Evolutionary conservation across 768 basidiomycete species (phyloP).

Genomic region (Psilocybe cubensis): DNA sequence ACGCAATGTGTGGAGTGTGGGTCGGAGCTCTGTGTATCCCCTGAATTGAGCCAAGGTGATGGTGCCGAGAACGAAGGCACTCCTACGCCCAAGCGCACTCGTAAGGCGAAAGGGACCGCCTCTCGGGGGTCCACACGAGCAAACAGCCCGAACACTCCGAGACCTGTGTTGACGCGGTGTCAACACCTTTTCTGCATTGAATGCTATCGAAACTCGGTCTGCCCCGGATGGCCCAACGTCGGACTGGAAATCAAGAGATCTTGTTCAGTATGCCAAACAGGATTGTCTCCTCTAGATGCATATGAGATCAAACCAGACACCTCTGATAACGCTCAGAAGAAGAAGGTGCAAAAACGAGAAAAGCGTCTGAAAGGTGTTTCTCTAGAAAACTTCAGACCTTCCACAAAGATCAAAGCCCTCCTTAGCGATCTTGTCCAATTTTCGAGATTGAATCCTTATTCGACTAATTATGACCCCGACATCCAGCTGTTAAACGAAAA

Average conservation of each 20-base stretch:
- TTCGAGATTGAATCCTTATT: constrained; percentile 85
- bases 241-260: constrained; percentile 54
- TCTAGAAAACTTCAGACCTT: constrained; percentile 67
- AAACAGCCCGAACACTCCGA: constrained; percentile 66
- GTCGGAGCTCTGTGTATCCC: constrained; percentile 63
- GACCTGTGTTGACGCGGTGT: constrained; percentile 85
- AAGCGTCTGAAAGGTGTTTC: constrained; percentile 60
- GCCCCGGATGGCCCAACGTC: constrained; percentile 80
- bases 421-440: constrained; percentile 79
- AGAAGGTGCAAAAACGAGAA: constrained; percentile 67
- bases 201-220: constrained; percentile 85
- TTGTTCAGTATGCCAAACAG: constrained; percentile 81
- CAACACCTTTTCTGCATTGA: constrained; percentile 90
- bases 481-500: constrained; percentile 78
- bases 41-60: constrained; percentile 51
- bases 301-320: constrained; percentile 78
- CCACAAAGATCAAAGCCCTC: constrained; percentile 88
- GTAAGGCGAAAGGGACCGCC: constrained; percentile 51
- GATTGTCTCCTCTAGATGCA: constrained; percentile 71
- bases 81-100: constrained; percentile 44
- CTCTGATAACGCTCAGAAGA: constrained; percentile 53
- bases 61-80: constrained; percentile 53
- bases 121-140: constrained; percentile 78
- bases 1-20: constrained; percentile 92
- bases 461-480: constrained; percentile 86